Conservation (phyloP, 2,329 filamentous ascomycete species). For the Acephala macrosclerotiorum region DNA sequence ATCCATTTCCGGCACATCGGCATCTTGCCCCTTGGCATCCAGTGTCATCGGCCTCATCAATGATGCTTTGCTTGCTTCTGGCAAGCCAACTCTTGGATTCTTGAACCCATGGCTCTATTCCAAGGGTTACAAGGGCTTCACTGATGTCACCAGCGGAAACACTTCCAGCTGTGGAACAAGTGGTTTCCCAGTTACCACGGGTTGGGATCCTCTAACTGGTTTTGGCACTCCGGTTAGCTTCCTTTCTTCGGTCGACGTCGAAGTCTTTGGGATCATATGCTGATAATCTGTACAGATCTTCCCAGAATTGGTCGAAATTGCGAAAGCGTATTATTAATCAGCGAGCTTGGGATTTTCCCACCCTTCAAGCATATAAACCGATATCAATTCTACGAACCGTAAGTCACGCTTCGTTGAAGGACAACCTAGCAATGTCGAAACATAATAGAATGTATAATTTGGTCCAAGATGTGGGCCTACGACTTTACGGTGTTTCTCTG, state of each 20-base stretch:
- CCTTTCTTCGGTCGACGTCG: neutral
- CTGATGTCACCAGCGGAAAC: constrained; percentile 48
- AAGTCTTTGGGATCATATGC: neutral
- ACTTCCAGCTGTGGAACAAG: constrained; percentile 45
- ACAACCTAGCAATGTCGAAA: neutral
- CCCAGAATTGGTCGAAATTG: constrained; percentile 18
- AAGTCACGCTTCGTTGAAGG: neutral
- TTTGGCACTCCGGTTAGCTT: constrained; percentile 41
- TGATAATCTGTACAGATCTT: constrained; percentile 4
- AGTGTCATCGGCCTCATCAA: constrained; percentile 68
- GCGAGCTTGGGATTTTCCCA: neutral
- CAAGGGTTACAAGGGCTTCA: constrained; percentile 46
- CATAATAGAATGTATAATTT: neutral
- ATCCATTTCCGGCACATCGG: constrained; percentile 57
- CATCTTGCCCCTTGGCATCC: constrained; percentile 62
- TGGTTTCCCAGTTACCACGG: constrained; percentile 41
- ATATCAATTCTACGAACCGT: neutral
- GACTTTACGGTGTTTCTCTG: neutral
- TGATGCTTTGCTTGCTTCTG: constrained; percentile 61
- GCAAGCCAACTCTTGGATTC: constrained; percentile 53
- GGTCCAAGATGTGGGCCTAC: neutral
- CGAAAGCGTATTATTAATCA: constrained; percentile 13
- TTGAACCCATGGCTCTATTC: constrained; percentile 53
- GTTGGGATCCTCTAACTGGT: constrained; percentile 48
- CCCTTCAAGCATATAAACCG: neutral